phyloP scores from a whole-genome alignment of 768 basidiomycete genomes.

The Thelephora ganbajun region DNA sequence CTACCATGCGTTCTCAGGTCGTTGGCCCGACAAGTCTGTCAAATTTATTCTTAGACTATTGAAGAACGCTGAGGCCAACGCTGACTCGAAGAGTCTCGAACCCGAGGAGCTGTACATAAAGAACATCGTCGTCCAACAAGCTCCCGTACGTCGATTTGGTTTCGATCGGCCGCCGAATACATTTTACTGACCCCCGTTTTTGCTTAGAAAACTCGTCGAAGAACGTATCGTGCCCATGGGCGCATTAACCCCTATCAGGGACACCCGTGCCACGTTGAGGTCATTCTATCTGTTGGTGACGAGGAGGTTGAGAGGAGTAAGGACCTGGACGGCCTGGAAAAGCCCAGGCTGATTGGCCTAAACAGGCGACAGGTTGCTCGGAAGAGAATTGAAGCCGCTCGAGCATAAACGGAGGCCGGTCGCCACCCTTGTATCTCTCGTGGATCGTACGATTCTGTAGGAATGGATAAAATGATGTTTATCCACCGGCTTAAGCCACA shows the following conservation, averaged over 20 bases:
- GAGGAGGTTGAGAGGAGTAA: constrained; percentile 87
- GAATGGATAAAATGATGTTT: constrained; percentile 13
- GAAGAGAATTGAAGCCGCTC: constrained; percentile 77
- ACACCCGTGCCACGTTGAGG: constrained; percentile 92
- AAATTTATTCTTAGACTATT: constrained; percentile 87
- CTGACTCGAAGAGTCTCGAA: constrained; percentile 92
- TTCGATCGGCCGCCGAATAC: not conserved
- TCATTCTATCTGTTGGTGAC: constrained; percentile 71
- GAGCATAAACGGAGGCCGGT: constrained; percentile 14
- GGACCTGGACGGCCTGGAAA: constrained; percentile 49
- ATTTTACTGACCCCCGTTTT: constrained; percentile 2
- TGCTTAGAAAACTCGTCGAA: constrained; percentile 89
- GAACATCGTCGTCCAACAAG: constrained; percentile 97
- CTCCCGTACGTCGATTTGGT: constrained; percentile 53
- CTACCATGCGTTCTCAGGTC: constrained; percentile 41
- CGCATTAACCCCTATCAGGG: constrained; percentile 99
- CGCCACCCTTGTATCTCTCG: too few species aligned
- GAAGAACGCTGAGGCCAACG: constrained; percentile 99
- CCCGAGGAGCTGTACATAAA: constrained; percentile 88
- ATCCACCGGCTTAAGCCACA: constrained; percentile 12
- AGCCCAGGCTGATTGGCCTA: constrained; percentile 42
- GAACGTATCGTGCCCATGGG: constrained; percentile 97
- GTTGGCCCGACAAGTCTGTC: constrained; percentile 99
- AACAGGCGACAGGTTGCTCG: constrained; percentile 82
- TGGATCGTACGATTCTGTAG: constrained; percentile 22